Evolutionary conservation across 768 basidiomycete genomes (phyloP).

Genomic region (Naematelia aurantialba): DNA sequence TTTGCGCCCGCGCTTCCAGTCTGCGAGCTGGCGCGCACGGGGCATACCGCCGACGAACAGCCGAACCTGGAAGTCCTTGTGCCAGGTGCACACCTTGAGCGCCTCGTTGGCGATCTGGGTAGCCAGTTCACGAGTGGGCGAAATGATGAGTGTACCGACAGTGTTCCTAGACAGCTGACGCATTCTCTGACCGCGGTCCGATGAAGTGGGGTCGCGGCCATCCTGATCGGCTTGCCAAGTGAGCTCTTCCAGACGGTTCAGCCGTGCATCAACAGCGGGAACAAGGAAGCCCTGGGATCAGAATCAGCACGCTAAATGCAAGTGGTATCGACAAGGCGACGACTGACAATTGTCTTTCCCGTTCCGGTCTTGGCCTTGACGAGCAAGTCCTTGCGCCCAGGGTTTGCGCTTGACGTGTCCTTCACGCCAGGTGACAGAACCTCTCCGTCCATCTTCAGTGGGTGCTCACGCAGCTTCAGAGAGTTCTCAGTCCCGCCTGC

Average conservation of each 20-base stretch:
- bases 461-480: too few species aligned
- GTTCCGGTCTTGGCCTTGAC: conserved; percentile 86
- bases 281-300: conserved; percentile 65
- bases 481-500: conserved; percentile 30
- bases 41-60: conserved; percentile 74
- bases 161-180: conserved; percentile 51
- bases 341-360: conserved; percentile 67
- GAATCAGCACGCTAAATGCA: background rate
- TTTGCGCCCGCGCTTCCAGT: conserved; percentile 62
- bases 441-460: conserved; percentile 20
- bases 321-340: background rate
- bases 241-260: conserved; percentile 58
- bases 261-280: conserved; percentile 74
- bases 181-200: conserved; percentile 20
- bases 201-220: conserved; percentile 47
- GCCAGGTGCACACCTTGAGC: conserved; percentile 60
- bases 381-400: conserved; percentile 61
- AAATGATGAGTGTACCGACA: conserved; percentile 75
- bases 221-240: conserved; percentile 54
- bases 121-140: conserved; percentile 84
- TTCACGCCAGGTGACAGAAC: conserved; percentile 12
- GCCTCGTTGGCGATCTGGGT: conserved; percentile 86
- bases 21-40: conserved; percentile 63
- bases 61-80: conserved; percentile 64
- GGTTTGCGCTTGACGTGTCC: background rate